phyloP scores from a whole-genome alignment of 192 early-diverging fungal genomes.

The Spizellomyces punctatus region DNA sequence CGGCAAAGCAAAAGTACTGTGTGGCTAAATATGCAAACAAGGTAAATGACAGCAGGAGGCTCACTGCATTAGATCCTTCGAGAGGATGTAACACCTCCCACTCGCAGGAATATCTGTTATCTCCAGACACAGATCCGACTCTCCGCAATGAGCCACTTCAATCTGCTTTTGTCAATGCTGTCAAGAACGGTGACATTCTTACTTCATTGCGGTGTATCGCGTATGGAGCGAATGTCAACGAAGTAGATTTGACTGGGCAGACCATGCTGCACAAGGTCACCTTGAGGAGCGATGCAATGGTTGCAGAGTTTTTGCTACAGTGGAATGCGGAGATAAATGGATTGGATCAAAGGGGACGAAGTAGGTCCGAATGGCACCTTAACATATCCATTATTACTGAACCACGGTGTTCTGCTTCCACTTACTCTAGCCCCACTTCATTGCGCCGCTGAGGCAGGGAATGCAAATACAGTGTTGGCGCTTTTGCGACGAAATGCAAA shows the following conservation, averaged over 20 bases:
- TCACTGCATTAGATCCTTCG: not conserved
- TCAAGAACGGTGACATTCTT: slow-evolving; percentile 56
- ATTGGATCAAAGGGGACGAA: slow-evolving; percentile 62
- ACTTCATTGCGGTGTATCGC: slow-evolving; percentile 65
- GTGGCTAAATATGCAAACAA: slow-evolving; percentile 48
- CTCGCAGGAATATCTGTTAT: slow-evolving; percentile 9
- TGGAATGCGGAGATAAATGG: slow-evolving; percentile 77
- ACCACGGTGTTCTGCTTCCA: not conserved
- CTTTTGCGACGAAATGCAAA: slow-evolving; percentile 76
- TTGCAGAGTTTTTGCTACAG: slow-evolving; percentile 77
- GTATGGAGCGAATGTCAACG: slow-evolving; percentile 74
- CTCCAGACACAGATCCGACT: not conserved
- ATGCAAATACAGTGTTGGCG: slow-evolving; percentile 65
- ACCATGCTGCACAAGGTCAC: slow-evolving; percentile 67
- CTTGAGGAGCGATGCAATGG: slow-evolving; percentile 62
- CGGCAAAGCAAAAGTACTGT: slow-evolving; percentile 29
- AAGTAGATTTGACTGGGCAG: slow-evolving; percentile 55
- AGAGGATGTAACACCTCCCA: too few relatives aligned
- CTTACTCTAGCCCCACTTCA: slow-evolving; percentile 60
- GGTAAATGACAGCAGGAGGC: slow-evolving; percentile 7
- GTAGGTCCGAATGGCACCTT: slow-evolving; percentile 5
- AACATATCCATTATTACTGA: not conserved
- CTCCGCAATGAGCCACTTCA: slow-evolving; percentile 6
- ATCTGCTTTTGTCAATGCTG: slow-evolving; percentile 63
- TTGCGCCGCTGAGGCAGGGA: slow-evolving; percentile 73